Base-by-base conservation (phyloP, 805 yeast genomes). In the Kodamaea leandrae region DNA sequence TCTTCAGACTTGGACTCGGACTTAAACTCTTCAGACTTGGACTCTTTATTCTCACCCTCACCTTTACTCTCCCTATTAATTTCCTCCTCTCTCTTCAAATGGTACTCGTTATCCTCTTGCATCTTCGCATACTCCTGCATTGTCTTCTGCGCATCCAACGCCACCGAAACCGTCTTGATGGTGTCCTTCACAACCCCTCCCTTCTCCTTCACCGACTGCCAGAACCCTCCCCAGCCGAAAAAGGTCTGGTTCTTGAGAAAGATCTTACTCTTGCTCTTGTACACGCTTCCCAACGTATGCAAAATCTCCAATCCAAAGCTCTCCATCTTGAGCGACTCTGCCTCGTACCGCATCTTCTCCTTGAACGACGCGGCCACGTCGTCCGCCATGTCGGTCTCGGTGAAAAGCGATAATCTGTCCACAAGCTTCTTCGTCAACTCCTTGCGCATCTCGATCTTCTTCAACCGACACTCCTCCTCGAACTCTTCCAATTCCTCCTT, bases 251-350 rank as follows among this genome's bases (percentile, higher is more conserved):
- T 76, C 50, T 83, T 83, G 29, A 85, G 60, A 46, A 76, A 82
- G 14, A 83, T 76, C 43, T 74, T 74, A 19, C 80, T 83, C 56
- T 84, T 83, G 52, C 82, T 74, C 45, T 71, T 66, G 56, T 86
- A 86, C 2, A 82, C 77, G 39, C 77, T 72, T 17, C 93, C 95
- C 41, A 86, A 76, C 0, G 86, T 75, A 51, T 86, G 93, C 36
- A 86, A 71, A 25, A 86, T 83, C 54, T 86, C 89, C 23, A 84
- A 62, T n/a, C 95, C 95, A 62, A 86, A 86, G 16, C 91, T 83
- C 60, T 86, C 93, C 79, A 83, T 77, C 52, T 84, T 85, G 48
- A 86, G 68, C 20, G 80, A 69, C 56, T 90, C 93, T 12, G 95
- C 96, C 61, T 93, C 98, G 53, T 82, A 80, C 46, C 72, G 73